Conservation (phyloP, 2,329 filamentous ascomycete genomes). For the Lomentospora prolificans region DNA sequence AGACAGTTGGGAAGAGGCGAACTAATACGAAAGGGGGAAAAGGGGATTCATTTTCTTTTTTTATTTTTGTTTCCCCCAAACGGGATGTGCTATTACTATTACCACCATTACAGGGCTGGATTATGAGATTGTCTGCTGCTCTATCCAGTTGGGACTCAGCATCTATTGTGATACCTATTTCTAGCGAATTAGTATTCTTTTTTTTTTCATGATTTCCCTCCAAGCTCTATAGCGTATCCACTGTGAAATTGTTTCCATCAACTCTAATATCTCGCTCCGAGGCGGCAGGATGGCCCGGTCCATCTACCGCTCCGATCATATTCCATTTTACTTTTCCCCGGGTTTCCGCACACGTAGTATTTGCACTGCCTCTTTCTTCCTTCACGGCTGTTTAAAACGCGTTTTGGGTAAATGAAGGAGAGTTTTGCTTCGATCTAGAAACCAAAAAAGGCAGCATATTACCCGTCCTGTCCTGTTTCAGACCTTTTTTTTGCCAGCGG, state of each 20-base stretch:
- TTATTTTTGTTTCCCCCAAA: background rate
- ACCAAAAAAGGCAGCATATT: background rate
- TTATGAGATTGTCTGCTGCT: background rate
- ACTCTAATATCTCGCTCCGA: background rate
- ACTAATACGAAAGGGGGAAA: too few species aligned
- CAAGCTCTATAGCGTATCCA: background rate
- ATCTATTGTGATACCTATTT: background rate
- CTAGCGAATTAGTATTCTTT: background rate
- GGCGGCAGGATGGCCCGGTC: background rate
- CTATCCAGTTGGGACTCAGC: background rate
- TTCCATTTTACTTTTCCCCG: background rate
- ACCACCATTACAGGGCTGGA: background rate
- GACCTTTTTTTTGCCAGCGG: background rate
- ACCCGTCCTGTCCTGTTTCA: background rate
- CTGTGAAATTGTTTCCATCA: background rate
- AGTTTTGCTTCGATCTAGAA: background rate
- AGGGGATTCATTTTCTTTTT: too few species aligned
- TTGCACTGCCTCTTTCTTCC: background rate
- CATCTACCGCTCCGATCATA: background rate
- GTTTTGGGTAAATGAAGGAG: background rate
- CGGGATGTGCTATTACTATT: conserved; percentile 1
- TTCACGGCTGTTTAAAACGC: background rate
- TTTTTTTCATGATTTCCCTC: background rate
- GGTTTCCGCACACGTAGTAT: background rate
- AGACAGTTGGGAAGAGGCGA: background rate